phyloP scores from a whole-genome alignment of 2,329 filamentous ascomycete species.

The Fulvia fulva region DNA sequence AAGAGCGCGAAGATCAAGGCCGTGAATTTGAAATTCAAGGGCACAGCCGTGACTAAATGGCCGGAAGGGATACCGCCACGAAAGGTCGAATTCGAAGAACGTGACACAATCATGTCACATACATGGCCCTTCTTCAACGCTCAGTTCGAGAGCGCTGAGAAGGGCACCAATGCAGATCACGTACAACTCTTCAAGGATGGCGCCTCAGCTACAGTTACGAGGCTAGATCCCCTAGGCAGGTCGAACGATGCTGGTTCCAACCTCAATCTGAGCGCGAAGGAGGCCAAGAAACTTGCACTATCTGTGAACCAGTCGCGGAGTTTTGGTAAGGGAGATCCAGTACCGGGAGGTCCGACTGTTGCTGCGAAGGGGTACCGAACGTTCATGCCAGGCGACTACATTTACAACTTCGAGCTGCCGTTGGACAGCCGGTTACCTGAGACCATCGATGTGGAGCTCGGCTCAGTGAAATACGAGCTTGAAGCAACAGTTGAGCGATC shows the following conservation, averaged over 20 bases:
- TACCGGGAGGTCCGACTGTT: constrained; percentile 50
- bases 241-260: constrained; percentile 39
- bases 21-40: constrained; percentile 79
- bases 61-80: constrained; percentile 88
- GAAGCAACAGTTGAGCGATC: constrained; percentile 81
- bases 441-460: constrained; percentile 81
- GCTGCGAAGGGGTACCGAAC: constrained; percentile 79
- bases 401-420: constrained; percentile 76
- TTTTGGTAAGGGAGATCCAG: constrained; percentile 73
- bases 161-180: constrained; percentile 59
- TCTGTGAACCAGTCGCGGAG: constrained; percentile 79
- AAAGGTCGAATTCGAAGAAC: constrained; percentile 78
- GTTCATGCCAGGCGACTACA: constrained; percentile 71
- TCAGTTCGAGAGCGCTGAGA: constrained; percentile 56
- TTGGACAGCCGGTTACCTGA: constrained; percentile 76
- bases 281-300: constrained; percentile 67
- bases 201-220: constrained; percentile 33
- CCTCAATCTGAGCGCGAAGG: constrained; percentile 44
- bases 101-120: constrained; percentile 81
- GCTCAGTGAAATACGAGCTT: constrained; percentile 81
- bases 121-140: constrained; percentile 91
- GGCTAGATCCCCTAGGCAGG: constrained; percentile 27
- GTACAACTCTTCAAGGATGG: constrained; percentile 52
- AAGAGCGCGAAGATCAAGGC: constrained; percentile 93
- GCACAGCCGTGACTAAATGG: constrained; percentile 88